Percentiles rank a stretch among this genome's conserved stretches.
Conservation (phyloP, 208 protist genomes). For the Leishmania braziliensis region DNA sequence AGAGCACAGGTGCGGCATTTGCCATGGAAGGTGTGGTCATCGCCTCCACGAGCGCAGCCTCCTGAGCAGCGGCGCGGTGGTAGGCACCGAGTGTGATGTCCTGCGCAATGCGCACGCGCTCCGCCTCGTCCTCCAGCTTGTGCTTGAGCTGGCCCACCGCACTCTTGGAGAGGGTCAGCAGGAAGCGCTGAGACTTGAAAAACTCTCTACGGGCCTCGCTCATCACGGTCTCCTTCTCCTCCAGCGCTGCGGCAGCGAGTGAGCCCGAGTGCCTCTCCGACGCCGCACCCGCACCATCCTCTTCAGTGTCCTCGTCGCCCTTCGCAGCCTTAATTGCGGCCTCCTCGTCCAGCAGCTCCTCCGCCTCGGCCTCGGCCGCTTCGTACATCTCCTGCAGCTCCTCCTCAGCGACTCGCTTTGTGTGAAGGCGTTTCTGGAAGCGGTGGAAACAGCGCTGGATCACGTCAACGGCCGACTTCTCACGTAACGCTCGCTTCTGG, state of each 20-base stretch:
- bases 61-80: constrained; percentile 34
- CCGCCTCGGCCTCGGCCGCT: constrained; percentile 60
- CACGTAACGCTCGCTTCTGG: constrained; percentile 43
- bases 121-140: constrained; percentile 45
- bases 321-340: constrained; percentile 18
- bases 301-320: constrained; percentile 13
- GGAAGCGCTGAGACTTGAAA: constrained; percentile 75
- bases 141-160: constrained; percentile 65
- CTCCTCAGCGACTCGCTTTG: constrained; percentile 49
- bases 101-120: constrained; percentile 58
- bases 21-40: constrained; percentile 4
- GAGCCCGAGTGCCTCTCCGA: constrained; percentile 22
- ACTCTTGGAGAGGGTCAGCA: constrained; percentile 64
- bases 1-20: constrained; percentile 26
- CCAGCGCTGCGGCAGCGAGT: constrained; percentile 24
- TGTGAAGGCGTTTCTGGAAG: constrained; percentile 39
- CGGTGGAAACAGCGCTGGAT: constrained; percentile 74
- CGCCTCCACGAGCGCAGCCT: constrained; percentile 27
- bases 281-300: constrained; percentile 5
- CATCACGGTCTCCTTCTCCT: constrained; percentile 44
- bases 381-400: constrained; percentile 56
- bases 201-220: constrained; percentile 57
- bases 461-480: constrained; percentile 71
- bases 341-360: constrained; percentile 71
- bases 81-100: constrained; percentile 23